phyloP scores from a whole-genome alignment of 2,329 filamentous ascomycete species.

The Rhynchosporium secalis region DNA sequence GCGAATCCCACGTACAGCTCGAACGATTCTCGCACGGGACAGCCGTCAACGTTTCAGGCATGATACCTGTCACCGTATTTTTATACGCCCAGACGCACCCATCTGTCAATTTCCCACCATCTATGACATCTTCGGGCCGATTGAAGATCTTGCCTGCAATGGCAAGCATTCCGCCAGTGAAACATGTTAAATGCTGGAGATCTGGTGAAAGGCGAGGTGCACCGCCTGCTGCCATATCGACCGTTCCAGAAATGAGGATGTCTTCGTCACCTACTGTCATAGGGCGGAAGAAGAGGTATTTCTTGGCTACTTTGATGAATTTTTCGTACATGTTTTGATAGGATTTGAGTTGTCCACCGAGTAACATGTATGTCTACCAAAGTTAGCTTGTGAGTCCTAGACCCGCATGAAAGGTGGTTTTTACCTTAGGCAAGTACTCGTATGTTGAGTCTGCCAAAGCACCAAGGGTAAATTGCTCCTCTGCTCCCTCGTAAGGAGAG shows the following conservation, averaged over 20 bases:
- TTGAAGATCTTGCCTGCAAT: conserved; percentile 65
- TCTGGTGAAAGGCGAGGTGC: conserved; percentile 45
- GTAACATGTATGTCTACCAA: conserved; percentile 41
- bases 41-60: conserved; percentile 58
- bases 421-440: conserved; percentile 67
- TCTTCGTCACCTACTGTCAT: conserved; percentile 43
- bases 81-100: conserved; percentile 66
- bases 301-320: conserved; percentile 49
- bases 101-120: conserved; percentile 58
- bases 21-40: conserved; percentile 31
- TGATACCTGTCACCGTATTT: conserved; percentile 57
- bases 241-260: conserved; percentile 53
- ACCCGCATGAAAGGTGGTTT: conserved; percentile 55
- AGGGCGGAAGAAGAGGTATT: conserved; percentile 48
- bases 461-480: conserved; percentile 57
- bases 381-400: background rate
- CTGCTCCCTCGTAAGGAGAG: conserved; percentile 53
- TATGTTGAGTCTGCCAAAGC: conserved; percentile 59
- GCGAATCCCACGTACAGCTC: conserved; percentile 38
- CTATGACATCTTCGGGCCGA: conserved; percentile 53
- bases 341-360: conserved; percentile 30
- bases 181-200: conserved; percentile 69
- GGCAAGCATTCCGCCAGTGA: conserved; percentile 69
- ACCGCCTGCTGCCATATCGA: conserved; percentile 44
- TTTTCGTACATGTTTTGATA: conserved; percentile 45